Percentiles rank a stretch among this genome's conserved stretches.
phyloP scores from a whole-genome alignment of 2,329 filamentous ascomycete species.

The Neoarthrinium moseri region DNA sequence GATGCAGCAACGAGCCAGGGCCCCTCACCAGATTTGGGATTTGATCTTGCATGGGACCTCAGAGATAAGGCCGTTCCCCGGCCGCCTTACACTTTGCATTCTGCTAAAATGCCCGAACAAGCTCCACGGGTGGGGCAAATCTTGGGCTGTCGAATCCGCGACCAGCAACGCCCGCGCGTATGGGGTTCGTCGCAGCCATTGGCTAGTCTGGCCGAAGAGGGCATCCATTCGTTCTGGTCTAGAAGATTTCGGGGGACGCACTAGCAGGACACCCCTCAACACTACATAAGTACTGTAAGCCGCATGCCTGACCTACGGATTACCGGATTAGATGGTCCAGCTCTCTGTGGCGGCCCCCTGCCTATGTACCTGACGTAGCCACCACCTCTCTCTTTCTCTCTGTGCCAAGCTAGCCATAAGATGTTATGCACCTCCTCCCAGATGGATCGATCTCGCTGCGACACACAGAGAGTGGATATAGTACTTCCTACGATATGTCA shows the following conservation, averaged over 20 bases:
- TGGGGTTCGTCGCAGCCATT: background rate
- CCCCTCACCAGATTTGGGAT: conserved; percentile 2
- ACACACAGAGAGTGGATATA: background rate
- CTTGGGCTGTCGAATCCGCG: background rate
- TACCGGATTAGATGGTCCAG: too few relatives aligned
- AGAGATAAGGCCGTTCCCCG: conserved; percentile 6
- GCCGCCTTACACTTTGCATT: conserved; percentile 6
- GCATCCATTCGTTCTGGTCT: background rate
- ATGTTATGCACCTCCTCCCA: too few relatives aligned
- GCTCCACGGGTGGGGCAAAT: background rate
- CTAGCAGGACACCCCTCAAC: background rate
- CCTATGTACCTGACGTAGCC: too few relatives aligned
- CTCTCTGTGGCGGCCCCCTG: too few relatives aligned
- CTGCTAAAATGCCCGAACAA: background rate
- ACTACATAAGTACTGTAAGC: too few relatives aligned
- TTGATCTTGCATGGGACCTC: conserved; percentile 2
- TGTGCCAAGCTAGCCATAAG: too few relatives aligned
- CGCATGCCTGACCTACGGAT: too few relatives aligned
- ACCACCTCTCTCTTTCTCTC: too few relatives aligned
- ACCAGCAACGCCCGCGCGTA: background rate
- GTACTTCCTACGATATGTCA: conserved; percentile 45
- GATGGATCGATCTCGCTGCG: too few relatives aligned
- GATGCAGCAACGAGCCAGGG: too few relatives aligned
- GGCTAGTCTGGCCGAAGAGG: background rate
- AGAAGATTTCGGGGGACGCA: background rate